Evolutionary conservation across 2,329 filamentous ascomycete species (phyloP).

Genomic region (Aspergillus sp.): DNA sequence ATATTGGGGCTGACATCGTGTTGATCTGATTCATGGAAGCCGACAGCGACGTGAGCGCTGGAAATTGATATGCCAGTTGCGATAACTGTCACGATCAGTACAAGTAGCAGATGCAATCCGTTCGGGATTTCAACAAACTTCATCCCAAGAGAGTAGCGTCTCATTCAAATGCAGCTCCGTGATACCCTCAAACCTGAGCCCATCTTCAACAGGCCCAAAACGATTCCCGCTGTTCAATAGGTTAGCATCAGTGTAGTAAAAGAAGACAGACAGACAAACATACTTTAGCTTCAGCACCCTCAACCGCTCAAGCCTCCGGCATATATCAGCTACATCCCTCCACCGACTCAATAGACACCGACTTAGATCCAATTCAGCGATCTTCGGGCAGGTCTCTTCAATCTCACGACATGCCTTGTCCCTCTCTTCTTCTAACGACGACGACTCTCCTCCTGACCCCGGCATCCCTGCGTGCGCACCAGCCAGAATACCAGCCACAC

Average conservation of each 20-base stretch:
- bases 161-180: constrained; percentile 59
- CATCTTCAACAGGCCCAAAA: constrained; percentile 36
- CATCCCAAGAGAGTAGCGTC: constrained; percentile 57
- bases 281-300: constrained; percentile 64
- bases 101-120: constrained; percentile 1
- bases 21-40: constrained; percentile 32
- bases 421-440: constrained; percentile 2
- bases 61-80: constrained; percentile 25
- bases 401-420: constrained; percentile 44
- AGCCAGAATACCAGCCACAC: constrained; percentile 43
- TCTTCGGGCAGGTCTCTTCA: constrained; percentile 46
- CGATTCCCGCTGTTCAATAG: constrained; percentile 59
- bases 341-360: constrained; percentile 69
- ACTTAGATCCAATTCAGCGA: constrained; percentile 72
- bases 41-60: constrained; percentile 26
- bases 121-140: constrained; percentile 41
- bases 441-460: constrained; percentile 1
- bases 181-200: constrained; percentile 43
- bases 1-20: constrained; percentile 20
- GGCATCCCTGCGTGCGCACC: constrained; percentile 3
- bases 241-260: neutral
- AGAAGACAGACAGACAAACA: constrained; percentile 18
- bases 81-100: constrained; percentile 25
- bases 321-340: constrained; percentile 61
- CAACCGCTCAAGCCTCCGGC: constrained; percentile 58